These are phyloP conservation scores for Arachnopeziza araneosa DNA, from an alignment of 2,329 filamentous ascomycete genomes.

Conservation along the genomic window DNA sequence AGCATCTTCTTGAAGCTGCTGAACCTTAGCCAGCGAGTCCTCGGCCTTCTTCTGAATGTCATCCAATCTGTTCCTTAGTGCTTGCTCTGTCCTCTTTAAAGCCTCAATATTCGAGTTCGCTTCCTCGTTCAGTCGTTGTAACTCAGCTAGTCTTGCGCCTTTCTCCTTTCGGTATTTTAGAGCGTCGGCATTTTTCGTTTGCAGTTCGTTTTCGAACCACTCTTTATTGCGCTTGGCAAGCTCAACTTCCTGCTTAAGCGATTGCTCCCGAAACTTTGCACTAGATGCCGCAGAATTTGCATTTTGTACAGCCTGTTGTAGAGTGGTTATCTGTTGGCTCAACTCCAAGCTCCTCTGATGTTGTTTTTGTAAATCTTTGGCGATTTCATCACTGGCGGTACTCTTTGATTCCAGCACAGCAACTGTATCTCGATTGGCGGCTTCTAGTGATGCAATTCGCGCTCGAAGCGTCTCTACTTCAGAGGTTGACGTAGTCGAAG, in stretches of 20 bases:
- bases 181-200: constrained; percentile 81
- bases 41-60: constrained; percentile 84
- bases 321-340: constrained; percentile 70
- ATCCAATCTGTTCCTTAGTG: constrained; percentile 73
- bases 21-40: constrained; percentile 73
- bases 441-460: constrained; percentile 80
- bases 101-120: constrained; percentile 70
- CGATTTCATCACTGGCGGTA: constrained; percentile 75
- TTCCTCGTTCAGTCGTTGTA: constrained; percentile 87
- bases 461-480: constrained; percentile 72
- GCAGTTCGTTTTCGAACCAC: constrained; percentile 87
- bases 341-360: constrained; percentile 84
- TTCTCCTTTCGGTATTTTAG: constrained; percentile 94
- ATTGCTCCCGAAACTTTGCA: constrained; percentile 86
- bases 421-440: constrained; percentile 86
- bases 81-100: constrained; percentile 71
- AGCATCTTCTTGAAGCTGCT: constrained; percentile 78
- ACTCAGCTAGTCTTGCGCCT: constrained; percentile 77
- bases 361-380: constrained; percentile 79
- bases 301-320: constrained; percentile 80
- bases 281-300: constrained; percentile 74
- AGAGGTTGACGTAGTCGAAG: constrained; percentile 66
- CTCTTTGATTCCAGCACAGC: constrained; percentile 87
- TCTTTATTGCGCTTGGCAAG: constrained; percentile 85
- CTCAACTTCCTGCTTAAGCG: constrained; percentile 83